Evolutionary conservation across 2,329 filamentous ascomycete species (phyloP), one percentile per base, ranked within the genome.

Genomic region (Xylaria sp.): DNA sequence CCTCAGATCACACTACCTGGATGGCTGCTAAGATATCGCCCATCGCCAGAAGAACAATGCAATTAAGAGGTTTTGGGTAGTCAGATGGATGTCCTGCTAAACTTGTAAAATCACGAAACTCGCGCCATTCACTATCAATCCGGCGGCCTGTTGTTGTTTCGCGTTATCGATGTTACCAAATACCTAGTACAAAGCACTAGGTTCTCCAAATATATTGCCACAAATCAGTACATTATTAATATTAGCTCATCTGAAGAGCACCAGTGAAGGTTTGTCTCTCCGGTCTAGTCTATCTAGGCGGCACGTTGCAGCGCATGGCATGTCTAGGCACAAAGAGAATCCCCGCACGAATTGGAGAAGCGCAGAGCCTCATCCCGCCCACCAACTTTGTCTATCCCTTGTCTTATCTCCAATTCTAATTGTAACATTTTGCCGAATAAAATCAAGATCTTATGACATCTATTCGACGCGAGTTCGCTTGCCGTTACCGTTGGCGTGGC

Each of bases 261-360:
- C 51, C 54, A 54, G 31, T 41, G 40, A 62, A 54, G 52, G 55
- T 44, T 35, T 54, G 29, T 62, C 57, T 60, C 53, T n/a, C n/a
- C n/a, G 27, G 37, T 56, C 46, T 59, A 40, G 37, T 38, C 21
- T 33, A 27, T 57, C 21, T 27, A n/a, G 47, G 23, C n/a, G n/a
- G 4, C 43, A 3, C 6, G 37, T 61, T 40, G 8, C 21, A 41
- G 44, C 40, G 52, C 47, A 51, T 46, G 47, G 52, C 47, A 51
- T 46, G 47, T 33, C 19, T 25, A 9, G n/a, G 27, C 29, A 51
- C 38, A 58, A 37, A 54, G 33, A 35, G n/a, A 54, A 58, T 49
- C 64, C 58, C 64, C 54, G 58, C 61, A 64, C 40, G 17, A 64
- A 19, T 66, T 62, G 64, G 61, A 55, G 61, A 66, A 59, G 21